Evolutionary conservation across 2,329 filamentous ascomycete genomes (phyloP).

Genomic region (Colletotrichum neosansevieriae): DNA sequence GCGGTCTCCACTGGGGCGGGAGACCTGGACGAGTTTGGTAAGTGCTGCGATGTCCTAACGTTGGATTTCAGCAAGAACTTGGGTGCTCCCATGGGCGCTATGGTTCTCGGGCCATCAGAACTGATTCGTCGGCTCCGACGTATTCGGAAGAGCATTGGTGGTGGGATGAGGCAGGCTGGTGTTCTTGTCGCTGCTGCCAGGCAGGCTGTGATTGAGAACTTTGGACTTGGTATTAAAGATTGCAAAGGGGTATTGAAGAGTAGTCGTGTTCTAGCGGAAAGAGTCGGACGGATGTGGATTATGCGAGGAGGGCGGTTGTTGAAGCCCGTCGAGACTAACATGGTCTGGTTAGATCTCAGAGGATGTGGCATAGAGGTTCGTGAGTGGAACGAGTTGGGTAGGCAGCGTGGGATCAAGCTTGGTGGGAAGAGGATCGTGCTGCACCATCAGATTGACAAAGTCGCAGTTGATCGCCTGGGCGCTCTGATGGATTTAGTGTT

Average conservation of each 20-base stretch:
- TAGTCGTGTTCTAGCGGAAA: conserved; percentile 68
- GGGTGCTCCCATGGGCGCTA: conserved; percentile 64
- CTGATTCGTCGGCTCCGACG: conserved; percentile 78
- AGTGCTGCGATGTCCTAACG: conserved; percentile 69
- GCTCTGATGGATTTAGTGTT: conserved; percentile 18
- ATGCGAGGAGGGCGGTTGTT: conserved; percentile 71
- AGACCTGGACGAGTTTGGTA: conserved; percentile 55
- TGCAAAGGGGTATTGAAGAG: conserved; percentile 55
- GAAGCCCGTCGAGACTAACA: conserved; percentile 80
- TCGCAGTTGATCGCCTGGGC: conserved; percentile 19
- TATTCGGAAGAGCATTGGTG: conserved; percentile 84
- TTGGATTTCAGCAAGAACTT: conserved; percentile 67
- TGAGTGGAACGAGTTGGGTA: conserved; percentile 28
- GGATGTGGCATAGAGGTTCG: not conserved
- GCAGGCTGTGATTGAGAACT: conserved; percentile 84
- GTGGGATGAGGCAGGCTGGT: conserved; percentile 81
- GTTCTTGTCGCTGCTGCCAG: conserved; percentile 81
- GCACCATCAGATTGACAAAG: conserved; percentile 33
- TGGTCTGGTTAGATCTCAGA: conserved; percentile 73
- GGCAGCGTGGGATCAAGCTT: conserved; percentile 13
- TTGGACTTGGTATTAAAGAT: conserved; percentile 61
- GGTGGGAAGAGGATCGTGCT: conserved; percentile 32
- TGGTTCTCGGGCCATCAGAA: conserved; percentile 57
- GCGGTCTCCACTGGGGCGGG: conserved; percentile 58
- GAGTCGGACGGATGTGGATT: conserved; percentile 72